Percentiles rank a stretch among this genome's conserved stretches.
Conservation (phyloP, 495 filamentous ascomycete genomes). For the Hamigera avellanea region DNA sequence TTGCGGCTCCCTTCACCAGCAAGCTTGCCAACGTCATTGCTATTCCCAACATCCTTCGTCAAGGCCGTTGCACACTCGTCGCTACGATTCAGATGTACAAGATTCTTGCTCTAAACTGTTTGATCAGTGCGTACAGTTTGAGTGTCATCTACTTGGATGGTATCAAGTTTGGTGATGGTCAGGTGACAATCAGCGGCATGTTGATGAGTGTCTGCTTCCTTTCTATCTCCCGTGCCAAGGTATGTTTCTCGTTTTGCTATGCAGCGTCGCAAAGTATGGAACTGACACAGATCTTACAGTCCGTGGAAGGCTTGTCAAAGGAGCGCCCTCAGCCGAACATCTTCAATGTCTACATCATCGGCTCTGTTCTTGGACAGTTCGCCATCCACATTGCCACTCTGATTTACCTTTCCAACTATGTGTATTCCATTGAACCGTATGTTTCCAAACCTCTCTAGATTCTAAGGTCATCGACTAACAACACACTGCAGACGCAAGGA, state of each 20-base stretch:
- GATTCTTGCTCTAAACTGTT: slow-evolving; percentile 93
- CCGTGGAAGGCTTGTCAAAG: slow-evolving; percentile 90
- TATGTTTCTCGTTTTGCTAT: slow-evolving; percentile 18
- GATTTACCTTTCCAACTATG: slow-evolving; percentile 87
- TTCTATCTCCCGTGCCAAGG: slow-evolving; percentile 87
- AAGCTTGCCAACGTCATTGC: slow-evolving; percentile 96
- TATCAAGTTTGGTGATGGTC: slow-evolving; percentile 98
- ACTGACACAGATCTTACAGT: slow-evolving; percentile 34
- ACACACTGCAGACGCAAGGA: slow-evolving; percentile 48
- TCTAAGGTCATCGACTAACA: slow-evolving; percentile 14
- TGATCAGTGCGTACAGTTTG: slow-evolving; percentile 96
- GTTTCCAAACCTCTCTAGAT: slow-evolving; percentile 17
- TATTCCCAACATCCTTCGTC: slow-evolving; percentile 95
- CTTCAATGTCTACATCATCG: slow-evolving; percentile 98
- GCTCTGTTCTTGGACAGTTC: slow-evolving; percentile 94
- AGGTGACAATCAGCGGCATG: slow-evolving; percentile 98
- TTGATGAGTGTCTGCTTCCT: slow-evolving; percentile 99
- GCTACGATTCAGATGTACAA: slow-evolving; percentile 99
- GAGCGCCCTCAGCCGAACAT: slow-evolving; percentile 97
- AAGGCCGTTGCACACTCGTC: slow-evolving; percentile 92
- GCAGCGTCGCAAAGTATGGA: not conserved
- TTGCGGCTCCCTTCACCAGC: slow-evolving; percentile 94
- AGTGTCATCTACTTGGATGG: slow-evolving; percentile 94
- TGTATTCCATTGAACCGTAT: slow-evolving; percentile 72
- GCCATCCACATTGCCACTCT: slow-evolving; percentile 90